Evolutionary conservation across 495 filamentous ascomycete species (phyloP), one percentile per base, ranked within the genome.

Genomic region (Trichocladium uniseriatum): DNA sequence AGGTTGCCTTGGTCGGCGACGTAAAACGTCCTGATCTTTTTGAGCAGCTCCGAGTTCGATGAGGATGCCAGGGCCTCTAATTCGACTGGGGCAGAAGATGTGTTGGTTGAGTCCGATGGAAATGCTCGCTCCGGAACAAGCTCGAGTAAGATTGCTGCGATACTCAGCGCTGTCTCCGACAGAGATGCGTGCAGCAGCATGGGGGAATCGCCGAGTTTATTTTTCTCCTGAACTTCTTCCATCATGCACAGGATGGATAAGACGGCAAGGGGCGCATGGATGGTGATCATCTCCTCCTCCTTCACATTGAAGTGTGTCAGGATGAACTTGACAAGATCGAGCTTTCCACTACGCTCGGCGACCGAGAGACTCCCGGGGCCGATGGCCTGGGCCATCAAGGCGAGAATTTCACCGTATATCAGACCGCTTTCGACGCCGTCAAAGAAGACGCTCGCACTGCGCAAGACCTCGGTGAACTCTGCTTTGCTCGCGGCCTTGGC

Each of bases 361-460:
- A 35, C 53, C 14, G 63, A 60, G 20, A 64, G 39, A 16, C 73
- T 67, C 5, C 64, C 65, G 7, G 70, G 57, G 21, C 74, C 67
- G 41, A 91, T 67, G 18, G 80, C 80, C 39, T 74, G 69, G 3
- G 72, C 64, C 48, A 84, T 64, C 40, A 82, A 70, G 18, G 76
- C 66, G 32, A 80, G 64, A 40, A 95, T 76, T 60, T 95, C 84
- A 20, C 83, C 81, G 75, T 94, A 99, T 19, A 99, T 95, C 35
- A 96, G 71, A 4, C 83, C 81, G 54, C 89, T 89, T 65, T 99
- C 94, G 27, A 99, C 88, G 5, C 89, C 91, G 65, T 99, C 91
- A 55, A 99, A 97, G 65, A 99, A 97, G 34, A 88, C 82, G 57
- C 83, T 94, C 7, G 91, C 94, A 56, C 92, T 97, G 45, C 86